A percentile compares a stretch with the other conserved stretches of the same genome.
These are phyloP conservation scores for Colletotrichum lupini DNA, from an alignment of 2,329 filamentous ascomycete species.

Conservation along the genomic window DNA sequence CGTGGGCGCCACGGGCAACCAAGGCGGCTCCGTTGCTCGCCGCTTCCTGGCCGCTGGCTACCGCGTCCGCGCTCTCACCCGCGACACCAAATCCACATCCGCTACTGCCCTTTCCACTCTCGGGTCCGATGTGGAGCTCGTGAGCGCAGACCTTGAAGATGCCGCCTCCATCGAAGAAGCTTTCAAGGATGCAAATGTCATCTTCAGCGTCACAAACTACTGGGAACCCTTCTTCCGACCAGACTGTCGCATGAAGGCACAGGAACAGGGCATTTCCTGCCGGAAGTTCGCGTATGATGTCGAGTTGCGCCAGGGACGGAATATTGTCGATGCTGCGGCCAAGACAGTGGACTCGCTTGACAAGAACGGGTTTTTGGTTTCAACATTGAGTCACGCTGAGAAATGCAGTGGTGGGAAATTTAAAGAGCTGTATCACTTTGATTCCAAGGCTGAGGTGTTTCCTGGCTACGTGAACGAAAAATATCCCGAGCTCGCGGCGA, in stretches of 20 bases:
- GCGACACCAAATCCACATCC: slow-evolving; percentile 53
- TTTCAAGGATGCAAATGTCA: slow-evolving; percentile 58
- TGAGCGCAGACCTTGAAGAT: slow-evolving; percentile 57
- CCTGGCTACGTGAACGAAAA: slow-evolving; percentile 55
- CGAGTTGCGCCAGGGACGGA: slow-evolving; percentile 63
- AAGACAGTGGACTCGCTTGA: slow-evolving; percentile 52
- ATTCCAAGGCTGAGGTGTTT: slow-evolving; percentile 63
- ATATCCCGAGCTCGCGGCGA: slow-evolving; percentile 56
- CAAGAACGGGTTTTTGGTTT: slow-evolving; percentile 60
- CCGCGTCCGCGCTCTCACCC: slow-evolving; percentile 59
- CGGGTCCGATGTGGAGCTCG: slow-evolving; percentile 45
- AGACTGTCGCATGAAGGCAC: slow-evolving; percentile 52
- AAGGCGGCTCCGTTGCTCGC: slow-evolving; percentile 64
- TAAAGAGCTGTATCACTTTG: slow-evolving; percentile 63
- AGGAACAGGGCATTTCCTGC: slow-evolving; percentile 51
- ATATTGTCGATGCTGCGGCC: slow-evolving; percentile 65
- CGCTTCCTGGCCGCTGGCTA: slow-evolving; percentile 55
- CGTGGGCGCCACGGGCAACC: slow-evolving; percentile 60
- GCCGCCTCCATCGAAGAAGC: slow-evolving; percentile 49
- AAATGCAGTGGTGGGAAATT: slow-evolving; percentile 58
- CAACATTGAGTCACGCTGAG: slow-evolving; percentile 60
- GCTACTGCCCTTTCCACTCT: slow-evolving; percentile 51
- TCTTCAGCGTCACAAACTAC: slow-evolving; percentile 68
- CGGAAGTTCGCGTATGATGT: slow-evolving; percentile 58
- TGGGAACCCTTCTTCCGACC: slow-evolving; percentile 62